Evolutionary conservation across 345 rosid genomes (phyloP), one percentile per base, ranked within the genome.

Genomic region (Citrus reticulata): DNA sequence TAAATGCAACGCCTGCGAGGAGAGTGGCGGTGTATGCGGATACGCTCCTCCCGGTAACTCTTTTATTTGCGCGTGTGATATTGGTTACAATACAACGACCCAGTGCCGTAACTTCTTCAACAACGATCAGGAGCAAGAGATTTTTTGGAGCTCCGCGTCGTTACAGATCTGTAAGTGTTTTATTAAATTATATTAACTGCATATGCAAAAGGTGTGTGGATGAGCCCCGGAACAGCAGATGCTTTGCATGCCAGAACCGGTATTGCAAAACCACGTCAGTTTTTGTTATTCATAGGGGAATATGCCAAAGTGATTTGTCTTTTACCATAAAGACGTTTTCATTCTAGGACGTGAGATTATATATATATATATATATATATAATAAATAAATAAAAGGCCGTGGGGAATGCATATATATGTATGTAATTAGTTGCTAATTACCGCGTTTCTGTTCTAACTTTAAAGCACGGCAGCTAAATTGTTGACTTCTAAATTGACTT

Each of bases 11-110:
- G 81, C 85, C 10, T 88, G 91, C 30, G 91, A 88, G 73, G 77
- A 20, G 8, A 85, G 89, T 8, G 87, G 89, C 3, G 89, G 91
- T 4, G 27, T 81, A 0, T 88, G 89, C 65, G 91, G 91, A 37
- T 88, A 78, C 51, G 76, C 72, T 30, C 59, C 84, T 54, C 79
- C 84, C 7, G 59, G 6, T 29, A 49, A 84, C 72, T 83, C 88
- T 13, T 88, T 85, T 69, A 11, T 83, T 4, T 88, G 91, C 14
- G 75, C 70, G n/a, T 86, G 91, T 62, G 55, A 72, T 0, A 62
- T 67, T 16, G 89, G 84, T 8, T 65, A 78, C 79, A 88, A 86
- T n/a, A 62, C 86, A 14, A 75, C 85, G 9, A 70, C 83, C 3
- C 87, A 83, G 61, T 85, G 89, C 80, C 34, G 82, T 40, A 64